phyloP scores from a whole-genome alignment of 1,284 basidiomycete genomes.

The Apiotrichum akiyoshidainum region DNA sequence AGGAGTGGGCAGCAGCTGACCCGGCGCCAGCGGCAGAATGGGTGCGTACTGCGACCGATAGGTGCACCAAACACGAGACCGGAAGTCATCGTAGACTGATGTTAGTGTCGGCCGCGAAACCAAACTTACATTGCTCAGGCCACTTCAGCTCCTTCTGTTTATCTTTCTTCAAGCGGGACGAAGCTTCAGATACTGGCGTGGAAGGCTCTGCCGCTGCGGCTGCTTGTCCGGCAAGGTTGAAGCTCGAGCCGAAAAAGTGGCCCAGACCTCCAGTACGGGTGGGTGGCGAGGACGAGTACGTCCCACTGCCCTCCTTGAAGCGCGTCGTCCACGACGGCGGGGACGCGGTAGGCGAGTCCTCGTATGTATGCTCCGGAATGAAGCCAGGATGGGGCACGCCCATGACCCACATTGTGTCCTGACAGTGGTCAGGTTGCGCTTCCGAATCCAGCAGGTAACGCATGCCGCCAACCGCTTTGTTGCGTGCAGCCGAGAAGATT shows the following conservation, averaged over 20 bases:
- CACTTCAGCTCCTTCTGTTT: slow-evolving; percentile 39
- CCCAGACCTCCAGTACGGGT: slow-evolving; percentile 30
- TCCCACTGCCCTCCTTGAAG: slow-evolving; percentile 11
- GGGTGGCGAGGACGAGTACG: slow-evolving; percentile 11
- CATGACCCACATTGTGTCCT: slow-evolving; percentile 77
- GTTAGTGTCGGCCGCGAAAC: too few relatives aligned
- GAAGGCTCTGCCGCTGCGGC: not conserved
- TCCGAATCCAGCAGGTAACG: slow-evolving; percentile 80
- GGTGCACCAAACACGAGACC: slow-evolving; percentile 81
- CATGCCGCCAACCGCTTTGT: slow-evolving; percentile 55
- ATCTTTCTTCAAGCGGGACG: slow-evolving; percentile 19
- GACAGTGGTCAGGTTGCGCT: slow-evolving; percentile 67
- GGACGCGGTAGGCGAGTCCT: slow-evolving; percentile 2
- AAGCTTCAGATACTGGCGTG: too few relatives aligned
- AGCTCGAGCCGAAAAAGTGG: slow-evolving; percentile 43
- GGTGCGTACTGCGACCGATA: slow-evolving; percentile 86
- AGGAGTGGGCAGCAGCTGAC: slow-evolving; percentile 38
- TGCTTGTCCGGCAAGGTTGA: slow-evolving; percentile 14
- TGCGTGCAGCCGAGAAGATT: slow-evolving; percentile 46
- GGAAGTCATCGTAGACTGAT: slow-evolving; percentile 84
- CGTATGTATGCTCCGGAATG: slow-evolving; percentile 26
- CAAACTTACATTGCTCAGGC: slow-evolving; percentile 48
- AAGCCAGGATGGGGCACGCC: slow-evolving; percentile 66
- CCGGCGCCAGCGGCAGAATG: slow-evolving; percentile 60
- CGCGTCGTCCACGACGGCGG: slow-evolving; percentile 14